Percentiles rank a stretch among this genome's conserved stretches.
Evolutionary conservation across 2,329 filamentous ascomycete genomes (phyloP).

Genomic region (Aspergillus texensis): DNA sequence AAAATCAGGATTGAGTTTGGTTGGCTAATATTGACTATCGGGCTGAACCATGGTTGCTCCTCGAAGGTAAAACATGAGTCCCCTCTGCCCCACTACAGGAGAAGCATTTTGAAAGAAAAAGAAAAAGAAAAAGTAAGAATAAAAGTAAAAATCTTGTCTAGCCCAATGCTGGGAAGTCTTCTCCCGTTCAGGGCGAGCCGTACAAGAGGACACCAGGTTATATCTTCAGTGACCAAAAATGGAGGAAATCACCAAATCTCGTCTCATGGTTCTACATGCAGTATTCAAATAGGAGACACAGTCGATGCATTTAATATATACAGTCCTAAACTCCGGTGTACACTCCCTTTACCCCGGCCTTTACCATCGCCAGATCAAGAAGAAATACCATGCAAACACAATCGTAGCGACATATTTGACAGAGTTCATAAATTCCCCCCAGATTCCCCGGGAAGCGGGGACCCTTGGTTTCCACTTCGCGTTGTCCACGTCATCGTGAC

Average conservation of each 20-base stretch:
- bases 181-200: neutral
- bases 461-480: conserved; percentile 32
- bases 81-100: neutral
- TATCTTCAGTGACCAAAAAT: neutral
- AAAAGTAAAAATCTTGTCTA: neutral
- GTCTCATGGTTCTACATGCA: no score
- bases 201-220: neutral
- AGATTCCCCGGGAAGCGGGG: conserved; percentile 44
- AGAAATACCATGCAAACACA: conserved; percentile 66
- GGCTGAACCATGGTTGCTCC: neutral
- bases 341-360: neutral
- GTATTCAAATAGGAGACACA: neutral
- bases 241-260: no score
- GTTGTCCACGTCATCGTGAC: conserved; percentile 23
- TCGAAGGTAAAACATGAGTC: neutral
- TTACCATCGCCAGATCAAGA: conserved; percentile 66
- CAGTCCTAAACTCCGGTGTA: neutral
- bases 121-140: neutral
- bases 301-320: neutral
- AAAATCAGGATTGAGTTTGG: neutral
- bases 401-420: conserved; percentile 66
- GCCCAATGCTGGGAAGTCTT: neutral
- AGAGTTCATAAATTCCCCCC: conserved; percentile 64
- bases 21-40: neutral
- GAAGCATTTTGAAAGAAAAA: neutral